These are phyloP conservation scores for Fusarium scirpi DNA, from an alignment of 2,329 filamentous ascomycete genomes.

Conservation along the genomic window DNA sequence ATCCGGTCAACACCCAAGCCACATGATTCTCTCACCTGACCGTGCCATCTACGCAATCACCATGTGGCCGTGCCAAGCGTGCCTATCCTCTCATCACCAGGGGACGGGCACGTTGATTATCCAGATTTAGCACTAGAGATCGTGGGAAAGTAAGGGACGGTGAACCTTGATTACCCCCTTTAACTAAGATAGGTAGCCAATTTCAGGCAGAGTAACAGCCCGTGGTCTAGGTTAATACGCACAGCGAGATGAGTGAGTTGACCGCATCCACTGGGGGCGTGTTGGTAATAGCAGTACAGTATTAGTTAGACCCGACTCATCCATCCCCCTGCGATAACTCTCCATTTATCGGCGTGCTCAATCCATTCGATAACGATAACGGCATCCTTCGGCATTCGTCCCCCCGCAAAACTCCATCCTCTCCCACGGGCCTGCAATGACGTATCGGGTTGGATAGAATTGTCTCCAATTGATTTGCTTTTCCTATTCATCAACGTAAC, in stretches of 20 bases:
- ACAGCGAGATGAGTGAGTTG: conserved; percentile 1
- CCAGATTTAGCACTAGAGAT: conserved; percentile 35
- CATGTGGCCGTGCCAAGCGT: conserved; percentile 30
- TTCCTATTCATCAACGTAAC: conserved; percentile 22
- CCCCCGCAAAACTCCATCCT: conserved; percentile 26
- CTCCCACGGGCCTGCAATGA: conserved; percentile 31
- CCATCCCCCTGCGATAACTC: conserved; percentile 21
- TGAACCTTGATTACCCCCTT: conserved; percentile 23
- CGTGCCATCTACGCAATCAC: conserved; percentile 46
- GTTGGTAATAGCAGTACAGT: conserved; percentile 18
- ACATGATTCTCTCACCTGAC: conserved; percentile 48
- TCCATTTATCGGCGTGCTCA: conserved; percentile 39
- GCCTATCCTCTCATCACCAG: conserved; percentile 34
- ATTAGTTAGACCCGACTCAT: background rate
- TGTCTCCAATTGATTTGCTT: background rate
- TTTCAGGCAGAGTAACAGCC: conserved; percentile 1
- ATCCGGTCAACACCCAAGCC: conserved; percentile 34
- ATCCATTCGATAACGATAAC: conserved; percentile 37
- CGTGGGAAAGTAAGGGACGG: conserved; percentile 35
- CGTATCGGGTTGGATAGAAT: conserved; percentile 29
- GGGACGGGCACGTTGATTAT: conserved; percentile 31
- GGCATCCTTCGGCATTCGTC: conserved; percentile 30
- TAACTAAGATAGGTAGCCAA: conserved; percentile 5
- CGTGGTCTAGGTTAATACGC: background rate
- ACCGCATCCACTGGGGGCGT: conserved; percentile 5